Percentiles rank a stretch among this genome's conserved stretches.
Evolutionary conservation across 208 protist species (phyloP).

Genomic region (Trypanosoma melophagium): DNA sequence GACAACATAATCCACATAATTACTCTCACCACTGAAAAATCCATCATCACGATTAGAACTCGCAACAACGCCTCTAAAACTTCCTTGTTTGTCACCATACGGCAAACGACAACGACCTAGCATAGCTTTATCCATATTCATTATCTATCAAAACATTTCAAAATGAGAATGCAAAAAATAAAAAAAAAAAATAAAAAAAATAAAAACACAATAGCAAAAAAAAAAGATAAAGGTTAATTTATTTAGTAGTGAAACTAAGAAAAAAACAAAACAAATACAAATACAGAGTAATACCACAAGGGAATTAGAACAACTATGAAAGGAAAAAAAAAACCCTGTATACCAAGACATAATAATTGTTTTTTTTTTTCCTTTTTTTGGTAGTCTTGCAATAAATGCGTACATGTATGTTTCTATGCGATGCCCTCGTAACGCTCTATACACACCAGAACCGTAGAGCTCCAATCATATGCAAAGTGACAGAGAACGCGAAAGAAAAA

Average conservation of each 20-base stretch:
- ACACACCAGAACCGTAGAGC: no score
- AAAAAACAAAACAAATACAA: not conserved
- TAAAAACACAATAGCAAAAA: no score
- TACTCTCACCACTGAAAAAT: conserved; percentile 83
- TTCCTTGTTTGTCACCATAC: conserved; percentile 69
- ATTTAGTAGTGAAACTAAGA: not conserved
- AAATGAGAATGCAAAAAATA: not conserved
- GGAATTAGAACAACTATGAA: no score
- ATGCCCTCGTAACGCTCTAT: no score
- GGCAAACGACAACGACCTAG: conserved; percentile 22
- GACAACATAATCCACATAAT: conserved; percentile 63
- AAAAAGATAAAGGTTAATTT: no score
- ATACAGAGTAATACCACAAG: not conserved
- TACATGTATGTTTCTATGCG: no score
- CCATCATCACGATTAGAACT: conserved; percentile 75
- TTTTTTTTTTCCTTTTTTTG: no score
- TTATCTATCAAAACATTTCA: not conserved
- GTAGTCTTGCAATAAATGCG: no score
- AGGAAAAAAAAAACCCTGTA: no score
- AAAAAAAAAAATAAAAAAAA: not conserved
- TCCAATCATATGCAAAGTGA: no score
- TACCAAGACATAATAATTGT: no score
- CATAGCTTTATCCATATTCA: not conserved
- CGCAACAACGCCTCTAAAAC: conserved; percentile 62
- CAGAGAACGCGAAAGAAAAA: not conserved